Conservation (phyloP, 805 yeast genomes). For the Candida alai region DNA sequence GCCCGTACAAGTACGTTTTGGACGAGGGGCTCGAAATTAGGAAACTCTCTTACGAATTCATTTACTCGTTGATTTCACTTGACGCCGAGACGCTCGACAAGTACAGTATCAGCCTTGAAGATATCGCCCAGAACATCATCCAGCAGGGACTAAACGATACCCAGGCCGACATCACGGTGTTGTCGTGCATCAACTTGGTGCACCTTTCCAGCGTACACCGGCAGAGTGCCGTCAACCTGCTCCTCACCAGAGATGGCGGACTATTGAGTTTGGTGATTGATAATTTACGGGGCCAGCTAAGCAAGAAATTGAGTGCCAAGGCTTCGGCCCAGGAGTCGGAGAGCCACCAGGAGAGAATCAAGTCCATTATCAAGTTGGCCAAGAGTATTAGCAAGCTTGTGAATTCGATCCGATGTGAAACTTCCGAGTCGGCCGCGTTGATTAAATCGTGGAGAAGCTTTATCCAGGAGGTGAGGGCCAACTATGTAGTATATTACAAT, state of each 20-base stretch:
- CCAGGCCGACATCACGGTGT: constrained; percentile 53
- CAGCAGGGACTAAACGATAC: constrained; percentile 55
- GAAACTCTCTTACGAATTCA: constrained; percentile 65
- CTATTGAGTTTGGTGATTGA: constrained; percentile 30
- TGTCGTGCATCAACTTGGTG: constrained; percentile 41
- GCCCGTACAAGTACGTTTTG: constrained; percentile 79
- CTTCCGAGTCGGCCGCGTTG: neutral
- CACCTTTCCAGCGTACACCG: constrained; percentile 35
- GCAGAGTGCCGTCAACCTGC: constrained; percentile 13
- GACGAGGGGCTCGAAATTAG: constrained; percentile 76
- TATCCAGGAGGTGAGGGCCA: constrained; percentile 4
- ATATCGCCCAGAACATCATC: constrained; percentile 41
- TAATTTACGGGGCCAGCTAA: constrained; percentile 32
- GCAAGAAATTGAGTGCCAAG: constrained; percentile 50
- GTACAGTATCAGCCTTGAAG: constrained; percentile 22
- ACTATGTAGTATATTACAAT: constrained; percentile 8
- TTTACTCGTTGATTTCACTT: constrained; percentile 49
- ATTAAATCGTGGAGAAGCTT: constrained; percentile 6
- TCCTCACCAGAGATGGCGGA: constrained; percentile 10
- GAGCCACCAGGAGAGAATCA: constrained; percentile 45
- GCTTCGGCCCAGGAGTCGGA: constrained; percentile 70
- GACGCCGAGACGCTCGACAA: constrained; percentile 19
- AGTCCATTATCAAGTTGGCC: constrained; percentile 28
- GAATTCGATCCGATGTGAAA: constrained; percentile 3
- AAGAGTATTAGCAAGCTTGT: constrained; percentile 15